A percentile compares a stretch with the other conserved stretches of the same genome.
Conservation (phyloP, 768 basidiomycete genomes). For the Steccherinum ochraceum region DNA sequence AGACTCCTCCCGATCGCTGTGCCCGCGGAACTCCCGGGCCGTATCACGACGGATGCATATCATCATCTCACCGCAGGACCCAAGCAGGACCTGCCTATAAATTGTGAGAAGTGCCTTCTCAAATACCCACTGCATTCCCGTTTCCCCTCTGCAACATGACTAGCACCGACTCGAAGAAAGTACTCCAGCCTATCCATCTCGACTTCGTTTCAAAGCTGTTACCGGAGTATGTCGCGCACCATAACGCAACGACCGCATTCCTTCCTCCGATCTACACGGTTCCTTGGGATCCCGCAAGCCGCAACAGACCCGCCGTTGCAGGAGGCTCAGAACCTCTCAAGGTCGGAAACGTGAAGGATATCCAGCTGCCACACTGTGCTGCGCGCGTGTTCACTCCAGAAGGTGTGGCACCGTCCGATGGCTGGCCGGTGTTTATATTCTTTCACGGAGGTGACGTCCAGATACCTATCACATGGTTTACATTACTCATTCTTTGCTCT, state of each 20-base stretch:
- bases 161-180: slow-evolving; percentile 6
- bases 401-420: slow-evolving; percentile 39
- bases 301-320: slow-evolving; percentile 45
- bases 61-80: too few species aligned
- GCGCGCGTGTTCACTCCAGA: slow-evolving; percentile 63
- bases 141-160: slow-evolving; percentile 1
- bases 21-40: too few species aligned
- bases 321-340: slow-evolving; percentile 50
- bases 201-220: slow-evolving; percentile 52
- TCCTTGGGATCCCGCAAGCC: slow-evolving; percentile 56
- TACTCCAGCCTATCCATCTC: slow-evolving; percentile 54
- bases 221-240: slow-evolving; percentile 61
- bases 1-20: too few species aligned
- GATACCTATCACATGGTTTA: neutral
- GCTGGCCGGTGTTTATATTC: slow-evolving; percentile 71
- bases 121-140: too few species aligned
- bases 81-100: too few species aligned
- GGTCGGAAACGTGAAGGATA: slow-evolving; percentile 51
- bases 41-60: too few species aligned
- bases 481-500: too few species aligned
- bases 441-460: slow-evolving; percentile 59
- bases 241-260: slow-evolving; percentile 42
- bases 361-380: slow-evolving; percentile 42
- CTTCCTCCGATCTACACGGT: slow-evolving; percentile 46
- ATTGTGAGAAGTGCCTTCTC: too few species aligned